Evolutionary conservation across 805 yeast genomes (phyloP).

Genomic region (Hanseniaspora taiwanica): DNA sequence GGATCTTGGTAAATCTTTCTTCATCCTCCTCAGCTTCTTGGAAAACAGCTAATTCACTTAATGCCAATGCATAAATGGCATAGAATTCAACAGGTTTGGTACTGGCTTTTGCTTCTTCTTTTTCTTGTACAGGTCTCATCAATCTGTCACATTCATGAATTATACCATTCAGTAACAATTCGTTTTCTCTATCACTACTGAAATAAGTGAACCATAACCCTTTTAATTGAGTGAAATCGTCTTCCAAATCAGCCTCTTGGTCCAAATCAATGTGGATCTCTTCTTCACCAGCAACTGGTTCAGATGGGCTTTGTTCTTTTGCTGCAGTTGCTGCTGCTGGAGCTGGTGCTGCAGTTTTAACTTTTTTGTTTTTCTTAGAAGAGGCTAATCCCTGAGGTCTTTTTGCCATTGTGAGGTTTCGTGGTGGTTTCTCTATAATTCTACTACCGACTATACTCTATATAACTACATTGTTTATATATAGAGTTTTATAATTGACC

Average conservation of each 20-base stretch:
- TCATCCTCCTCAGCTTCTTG: conserved; percentile 29
- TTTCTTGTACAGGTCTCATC: no score
- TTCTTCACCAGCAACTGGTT: conserved; percentile 10
- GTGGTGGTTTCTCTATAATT: background rate
- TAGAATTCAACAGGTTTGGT: conserved; percentile 34
- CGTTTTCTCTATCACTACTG: conserved; percentile 44
- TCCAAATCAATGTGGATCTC: conserved; percentile 55
- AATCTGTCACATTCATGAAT: conserved; percentile 87
- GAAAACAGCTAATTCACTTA: conserved; percentile 50
- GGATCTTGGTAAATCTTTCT: conserved; percentile 24
- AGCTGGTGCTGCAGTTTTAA: conserved; percentile 10
- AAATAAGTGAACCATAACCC: conserved; percentile 61
- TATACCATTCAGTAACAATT: conserved; percentile 62
- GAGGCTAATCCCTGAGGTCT: conserved; percentile 57
- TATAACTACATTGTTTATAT: background rate
- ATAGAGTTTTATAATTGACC: background rate
- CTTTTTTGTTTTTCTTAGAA: conserved; percentile 27
- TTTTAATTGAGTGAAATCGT: conserved; percentile 62
- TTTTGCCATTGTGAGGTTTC: conserved; percentile 35
- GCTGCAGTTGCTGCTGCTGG: conserved; percentile 11
- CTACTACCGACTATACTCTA: background rate
- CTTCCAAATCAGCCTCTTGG: conserved; percentile 59
- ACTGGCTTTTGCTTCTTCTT: conserved; percentile 14
- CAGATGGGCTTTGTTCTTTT: conserved; percentile 9
- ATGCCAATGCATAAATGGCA: conserved; percentile 59